Evolutionary conservation across 768 basidiomycete genomes (phyloP).

Genomic region (Crucibulum laeve): DNA sequence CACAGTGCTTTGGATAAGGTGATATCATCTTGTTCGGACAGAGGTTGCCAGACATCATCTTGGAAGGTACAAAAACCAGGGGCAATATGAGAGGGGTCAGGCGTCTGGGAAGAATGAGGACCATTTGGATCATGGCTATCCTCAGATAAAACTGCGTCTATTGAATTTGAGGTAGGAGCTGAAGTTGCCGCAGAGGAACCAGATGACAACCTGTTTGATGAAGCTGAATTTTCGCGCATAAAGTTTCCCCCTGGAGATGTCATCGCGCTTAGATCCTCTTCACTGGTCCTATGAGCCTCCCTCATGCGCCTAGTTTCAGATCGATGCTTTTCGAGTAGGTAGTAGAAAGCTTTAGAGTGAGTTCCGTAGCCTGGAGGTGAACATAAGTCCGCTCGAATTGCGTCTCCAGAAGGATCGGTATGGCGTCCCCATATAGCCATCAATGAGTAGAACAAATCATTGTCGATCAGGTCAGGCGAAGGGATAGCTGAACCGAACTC

Average conservation of each 20-base stretch:
- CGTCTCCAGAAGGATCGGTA: constrained; percentile 45
- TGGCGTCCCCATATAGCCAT: constrained; percentile 83
- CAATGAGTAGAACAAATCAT: constrained; percentile 72
- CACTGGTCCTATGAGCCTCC: constrained; percentile 39
- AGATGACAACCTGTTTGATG: no score
- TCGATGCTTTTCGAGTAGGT: constrained; percentile 72
- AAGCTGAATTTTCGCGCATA: no score
- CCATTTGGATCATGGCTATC: no score
- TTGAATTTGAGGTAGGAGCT: no score
- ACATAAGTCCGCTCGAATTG: constrained; percentile 63
- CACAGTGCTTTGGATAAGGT: neutral
- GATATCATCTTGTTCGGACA: no score
- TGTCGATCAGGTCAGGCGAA: constrained; percentile 68
- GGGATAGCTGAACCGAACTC: constrained; percentile 67
- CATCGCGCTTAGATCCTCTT: neutral
- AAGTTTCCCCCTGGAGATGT: no score
- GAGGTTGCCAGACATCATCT: no score
- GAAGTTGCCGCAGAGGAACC: no score
- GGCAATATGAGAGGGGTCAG: no score
- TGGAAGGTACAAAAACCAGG: no score
- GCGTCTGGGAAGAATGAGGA: no score
- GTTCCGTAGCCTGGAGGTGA: constrained; percentile 65
- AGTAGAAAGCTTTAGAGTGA: constrained; percentile 87
- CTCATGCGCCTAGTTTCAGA: constrained; percentile 45
- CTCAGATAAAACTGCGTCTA: no score